Evolutionary conservation across 2,329 filamentous ascomycete species (phyloP).

Genomic region (Alternaria brassicae): DNA sequence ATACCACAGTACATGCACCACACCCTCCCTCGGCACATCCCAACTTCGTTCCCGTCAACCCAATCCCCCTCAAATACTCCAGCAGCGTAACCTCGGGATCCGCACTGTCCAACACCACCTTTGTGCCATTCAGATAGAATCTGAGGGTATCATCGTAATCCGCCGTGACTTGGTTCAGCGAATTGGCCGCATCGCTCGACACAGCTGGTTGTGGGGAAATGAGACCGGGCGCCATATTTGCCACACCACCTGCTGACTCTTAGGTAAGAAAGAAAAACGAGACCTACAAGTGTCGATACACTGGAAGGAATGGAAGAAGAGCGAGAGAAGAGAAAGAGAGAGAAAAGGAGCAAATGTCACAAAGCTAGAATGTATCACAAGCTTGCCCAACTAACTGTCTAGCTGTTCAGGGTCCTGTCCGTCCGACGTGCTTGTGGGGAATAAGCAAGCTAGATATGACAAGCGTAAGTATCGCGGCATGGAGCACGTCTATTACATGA

Average conservation of each 20-base stretch:
- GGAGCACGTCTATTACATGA: conserved; percentile 4
- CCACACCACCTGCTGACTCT: background rate
- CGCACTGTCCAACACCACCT: conserved; percentile 81
- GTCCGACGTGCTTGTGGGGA: conserved; percentile 20
- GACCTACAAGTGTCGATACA: background rate
- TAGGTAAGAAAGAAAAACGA: background rate
- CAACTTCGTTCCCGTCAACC: conserved; percentile 93
- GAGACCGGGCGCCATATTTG: conserved; percentile 65
- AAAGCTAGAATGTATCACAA: background rate
- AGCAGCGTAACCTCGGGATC: conserved; percentile 92
- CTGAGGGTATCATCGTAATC: conserved; percentile 84
- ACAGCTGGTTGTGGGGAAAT: conserved; percentile 55
- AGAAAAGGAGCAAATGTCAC: background rate
- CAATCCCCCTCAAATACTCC: conserved; percentile 91
- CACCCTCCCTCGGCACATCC: conserved; percentile 97
- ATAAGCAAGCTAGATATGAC: conserved; percentile 21
- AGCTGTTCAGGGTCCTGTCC: conserved; percentile 7
- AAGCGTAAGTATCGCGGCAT: conserved; percentile 9
- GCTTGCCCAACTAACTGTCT: background rate
- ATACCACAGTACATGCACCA: conserved; percentile 89
- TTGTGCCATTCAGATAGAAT: conserved; percentile 95
- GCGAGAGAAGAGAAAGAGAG: background rate
- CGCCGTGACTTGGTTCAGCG: conserved; percentile 70
- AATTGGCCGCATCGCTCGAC: conserved; percentile 52
- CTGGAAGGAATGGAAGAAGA: background rate